phyloP scores from a whole-genome alignment of 2,329 filamentous ascomycete genomes.

The Trichoderma oligosporum region DNA sequence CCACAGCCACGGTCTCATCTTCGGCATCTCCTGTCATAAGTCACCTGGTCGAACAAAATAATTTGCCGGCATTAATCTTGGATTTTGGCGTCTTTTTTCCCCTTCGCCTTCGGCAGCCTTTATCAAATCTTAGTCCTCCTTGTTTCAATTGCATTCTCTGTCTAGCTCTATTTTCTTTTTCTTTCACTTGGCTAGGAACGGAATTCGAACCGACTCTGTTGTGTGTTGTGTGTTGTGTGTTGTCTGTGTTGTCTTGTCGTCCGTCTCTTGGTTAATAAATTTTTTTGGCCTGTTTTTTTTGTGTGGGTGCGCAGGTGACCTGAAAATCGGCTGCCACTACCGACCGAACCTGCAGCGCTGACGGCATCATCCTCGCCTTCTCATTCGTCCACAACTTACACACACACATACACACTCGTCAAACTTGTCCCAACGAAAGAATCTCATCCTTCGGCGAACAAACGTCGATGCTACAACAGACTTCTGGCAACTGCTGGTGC shows the following conservation, averaged over 20 bases:
- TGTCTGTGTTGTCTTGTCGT: too few relatives aligned
- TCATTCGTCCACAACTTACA: conserved; percentile 19
- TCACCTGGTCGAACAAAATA: conserved; percentile 6
- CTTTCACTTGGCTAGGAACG: conserved; percentile 14
- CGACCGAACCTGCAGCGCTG: conserved; percentile 17
- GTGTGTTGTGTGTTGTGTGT: background rate
- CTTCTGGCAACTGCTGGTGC: background rate
- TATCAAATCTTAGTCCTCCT: background rate
- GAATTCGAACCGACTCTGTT: background rate
- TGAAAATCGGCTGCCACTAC: conserved; percentile 18
- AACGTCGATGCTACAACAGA: background rate
- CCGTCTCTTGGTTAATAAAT: too few relatives aligned
- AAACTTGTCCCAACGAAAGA: conserved; percentile 9
- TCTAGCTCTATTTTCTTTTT: background rate
- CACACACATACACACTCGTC: too few relatives aligned
- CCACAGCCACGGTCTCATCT: conserved; percentile 11
- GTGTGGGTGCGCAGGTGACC: conserved; percentile 20
- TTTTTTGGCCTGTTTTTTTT: conserved; percentile 16
- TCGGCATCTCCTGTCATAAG: conserved; percentile 17
- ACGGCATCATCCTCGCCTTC: conserved; percentile 9
- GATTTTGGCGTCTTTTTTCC: background rate
- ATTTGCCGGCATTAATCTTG: conserved; percentile 9
- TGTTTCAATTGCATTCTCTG: conserved; percentile 1
- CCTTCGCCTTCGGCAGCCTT: background rate
- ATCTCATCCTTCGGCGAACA: background rate